These are phyloP conservation scores for Calonectria multiphialidica DNA, from an alignment of 2,329 filamentous ascomycete genomes.

Conservation along the genomic window DNA sequence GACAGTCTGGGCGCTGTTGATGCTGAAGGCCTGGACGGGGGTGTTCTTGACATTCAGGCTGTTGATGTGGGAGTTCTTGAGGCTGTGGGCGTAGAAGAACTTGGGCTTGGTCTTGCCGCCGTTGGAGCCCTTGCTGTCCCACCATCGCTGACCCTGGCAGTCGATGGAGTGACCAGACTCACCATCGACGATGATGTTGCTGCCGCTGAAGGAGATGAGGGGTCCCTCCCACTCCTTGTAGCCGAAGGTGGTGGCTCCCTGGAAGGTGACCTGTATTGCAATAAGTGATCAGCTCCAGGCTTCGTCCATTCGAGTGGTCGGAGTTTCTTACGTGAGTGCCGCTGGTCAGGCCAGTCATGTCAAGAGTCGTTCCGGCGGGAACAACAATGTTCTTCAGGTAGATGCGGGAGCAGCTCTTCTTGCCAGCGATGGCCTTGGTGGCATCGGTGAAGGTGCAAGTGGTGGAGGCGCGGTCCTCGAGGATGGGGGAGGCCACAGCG, in stretches of 20 bases:
- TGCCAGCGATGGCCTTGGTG: slow-evolving; percentile 59
- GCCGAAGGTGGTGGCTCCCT: slow-evolving; percentile 74
- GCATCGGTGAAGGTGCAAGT: slow-evolving; percentile 68
- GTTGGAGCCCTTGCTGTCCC: slow-evolving; percentile 71
- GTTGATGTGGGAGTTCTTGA: slow-evolving; percentile 51
- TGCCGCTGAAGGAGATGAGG: slow-evolving; percentile 71
- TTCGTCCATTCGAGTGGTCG: background rate
- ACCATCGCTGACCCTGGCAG: slow-evolving; percentile 68
- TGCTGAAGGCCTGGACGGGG: slow-evolving; percentile 56
- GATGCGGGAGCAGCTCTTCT: slow-evolving; percentile 66
- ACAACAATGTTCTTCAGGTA: slow-evolving; percentile 65
- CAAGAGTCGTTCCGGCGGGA: slow-evolving; percentile 69
- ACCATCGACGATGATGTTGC: slow-evolving; percentile 64
- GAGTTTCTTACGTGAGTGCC: slow-evolving; percentile 56
- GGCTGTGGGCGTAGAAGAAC: slow-evolving; percentile 63
- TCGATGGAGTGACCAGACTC: slow-evolving; percentile 63
- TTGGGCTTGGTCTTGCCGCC: slow-evolving; percentile 74
- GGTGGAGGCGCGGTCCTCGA: slow-evolving; percentile 33
- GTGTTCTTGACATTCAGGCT: slow-evolving; percentile 56
- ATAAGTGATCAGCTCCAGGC: background rate
- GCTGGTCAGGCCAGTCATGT: slow-evolving; percentile 64
- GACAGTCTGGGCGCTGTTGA: slow-evolving; percentile 50
- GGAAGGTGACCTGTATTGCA: slow-evolving; percentile 63
- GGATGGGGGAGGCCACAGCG: slow-evolving; percentile 34
- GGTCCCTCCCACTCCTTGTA: slow-evolving; percentile 76